Conservation (phyloP, 176 grass and related monocot genomes). For the Musa acuminata region DNA sequence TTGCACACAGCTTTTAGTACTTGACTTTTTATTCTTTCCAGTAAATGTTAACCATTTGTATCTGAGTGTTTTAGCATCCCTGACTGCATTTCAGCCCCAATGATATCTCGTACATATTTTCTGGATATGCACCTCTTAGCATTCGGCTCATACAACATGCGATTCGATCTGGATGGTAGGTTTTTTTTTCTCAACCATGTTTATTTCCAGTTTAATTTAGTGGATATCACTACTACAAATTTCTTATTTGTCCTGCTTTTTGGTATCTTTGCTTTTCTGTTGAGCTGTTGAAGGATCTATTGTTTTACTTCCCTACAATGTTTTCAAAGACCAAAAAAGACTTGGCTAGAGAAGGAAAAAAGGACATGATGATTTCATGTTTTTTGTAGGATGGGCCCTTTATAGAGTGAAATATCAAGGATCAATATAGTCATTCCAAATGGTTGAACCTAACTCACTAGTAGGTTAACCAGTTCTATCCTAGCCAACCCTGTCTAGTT, state of each 20-base stretch:
- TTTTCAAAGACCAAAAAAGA: background rate
- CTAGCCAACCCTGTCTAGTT: background rate
- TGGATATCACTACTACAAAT: too few relatives aligned
- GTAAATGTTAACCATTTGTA: constrained; percentile 16
- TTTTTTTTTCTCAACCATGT: background rate
- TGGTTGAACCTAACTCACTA: background rate
- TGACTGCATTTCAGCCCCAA: constrained; percentile 59
- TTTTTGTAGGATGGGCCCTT: background rate
- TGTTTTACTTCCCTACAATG: background rate
- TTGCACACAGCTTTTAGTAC: background rate
- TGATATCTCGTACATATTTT: constrained; percentile 98
- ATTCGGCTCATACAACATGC: constrained; percentile 95
- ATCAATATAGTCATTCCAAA: background rate
- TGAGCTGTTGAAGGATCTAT: background rate
- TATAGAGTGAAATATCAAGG: background rate
- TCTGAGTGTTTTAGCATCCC: constrained; percentile 16
- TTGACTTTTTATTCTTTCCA: background rate
- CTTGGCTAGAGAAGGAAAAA: background rate
- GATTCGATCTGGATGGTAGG: constrained; percentile 89
- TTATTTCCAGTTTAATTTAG: background rate
- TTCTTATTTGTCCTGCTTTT: background rate
- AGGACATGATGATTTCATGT: background rate
- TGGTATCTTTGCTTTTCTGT: background rate
- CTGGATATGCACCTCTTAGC: constrained; percentile 96
- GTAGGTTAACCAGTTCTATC: background rate